A percentile compares a stretch with the other conserved stretches of the same genome.
Conservation (phyloP, 1,139 yeast genomes). For the Pichia sp. region DNA sequence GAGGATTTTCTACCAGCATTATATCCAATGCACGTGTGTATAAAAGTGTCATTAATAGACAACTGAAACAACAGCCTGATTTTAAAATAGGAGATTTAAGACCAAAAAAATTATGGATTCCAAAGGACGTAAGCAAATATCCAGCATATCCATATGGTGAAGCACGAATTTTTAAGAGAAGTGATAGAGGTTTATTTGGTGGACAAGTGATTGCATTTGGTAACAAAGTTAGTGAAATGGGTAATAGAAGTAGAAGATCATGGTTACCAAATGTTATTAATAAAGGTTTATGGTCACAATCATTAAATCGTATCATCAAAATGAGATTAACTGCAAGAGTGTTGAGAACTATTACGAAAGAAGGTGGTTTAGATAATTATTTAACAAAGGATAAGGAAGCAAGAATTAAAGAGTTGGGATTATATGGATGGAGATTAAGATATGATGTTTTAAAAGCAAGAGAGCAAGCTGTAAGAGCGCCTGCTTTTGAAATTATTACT, state of each 20-base stretch:
- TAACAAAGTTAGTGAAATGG: slow-evolving; percentile 66
- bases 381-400: slow-evolving; percentile 81
- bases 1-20: slow-evolving; percentile 23
- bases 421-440: slow-evolving; percentile 84
- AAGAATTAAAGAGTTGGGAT: slow-evolving; percentile 86
- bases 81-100: slow-evolving; percentile 40
- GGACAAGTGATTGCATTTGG: slow-evolving; percentile 80
- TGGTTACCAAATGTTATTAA: slow-evolving; percentile 79
- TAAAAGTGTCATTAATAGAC: slow-evolving; percentile 36
- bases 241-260: slow-evolving; percentile 66
- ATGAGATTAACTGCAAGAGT: slow-evolving; percentile 76
- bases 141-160: slow-evolving; percentile 87
- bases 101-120: slow-evolving; percentile 38
- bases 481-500: slow-evolving; percentile 28
- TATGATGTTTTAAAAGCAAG: slow-evolving; percentile 52
- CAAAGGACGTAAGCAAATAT: slow-evolving; percentile 41
- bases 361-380: slow-evolving; percentile 91
- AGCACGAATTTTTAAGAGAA: slow-evolving; percentile 69
- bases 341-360: slow-evolving; percentile 77
- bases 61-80: slow-evolving; percentile 32
- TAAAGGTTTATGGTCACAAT: slow-evolving; percentile 79
- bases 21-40: slow-evolving; percentile 30
- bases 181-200: slow-evolving; percentile 84
- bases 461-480: slow-evolving; percentile 21
- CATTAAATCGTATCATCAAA: slow-evolving; percentile 49